These are phyloP conservation scores for Aspergillus eucalypticola DNA, from an alignment of 2,329 filamentous ascomycete genomes.

Conservation along the genomic window DNA sequence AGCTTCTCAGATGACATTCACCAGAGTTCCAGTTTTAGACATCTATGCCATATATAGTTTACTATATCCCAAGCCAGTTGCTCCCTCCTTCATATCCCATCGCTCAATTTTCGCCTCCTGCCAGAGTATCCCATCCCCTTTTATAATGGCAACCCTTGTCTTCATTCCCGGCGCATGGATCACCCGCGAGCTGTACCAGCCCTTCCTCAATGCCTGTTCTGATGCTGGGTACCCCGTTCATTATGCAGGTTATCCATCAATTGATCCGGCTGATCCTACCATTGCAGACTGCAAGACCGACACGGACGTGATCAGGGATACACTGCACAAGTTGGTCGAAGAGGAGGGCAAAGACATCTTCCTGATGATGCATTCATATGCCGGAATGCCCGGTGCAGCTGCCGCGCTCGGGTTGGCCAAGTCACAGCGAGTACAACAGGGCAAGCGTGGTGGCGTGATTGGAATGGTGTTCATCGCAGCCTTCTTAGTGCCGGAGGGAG, in stretches of 20 bases:
- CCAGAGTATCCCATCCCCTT: too few relatives aligned
- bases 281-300: conserved; percentile 36
- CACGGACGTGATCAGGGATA: conserved; percentile 29
- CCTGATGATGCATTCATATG: conserved; percentile 36
- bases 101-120: too few relatives aligned
- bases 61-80: background rate
- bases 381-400: conserved; percentile 31
- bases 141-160: conserved; percentile 27
- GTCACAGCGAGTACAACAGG: conserved; percentile 25
- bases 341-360: conserved; percentile 29
- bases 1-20: background rate
- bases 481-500: conserved; percentile 40
- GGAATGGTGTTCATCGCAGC: conserved; percentile 35
- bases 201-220: conserved; percentile 32
- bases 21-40: background rate
- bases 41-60: background rate
- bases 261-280: conserved; percentile 27
- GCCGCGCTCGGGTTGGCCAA: conserved; percentile 29
- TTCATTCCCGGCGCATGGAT: conserved; percentile 47
- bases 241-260: conserved; percentile 30
- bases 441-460: conserved; percentile 32
- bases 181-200: conserved; percentile 32
- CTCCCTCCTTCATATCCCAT: too few relatives aligned
- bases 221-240: conserved; percentile 32
- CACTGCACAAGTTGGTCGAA: conserved; percentile 19